Evolutionary conservation across 352 stramenopile species (phyloP), one percentile per base, ranked within the genome.

Genomic region (Phytopythium ostracodes): DNA sequence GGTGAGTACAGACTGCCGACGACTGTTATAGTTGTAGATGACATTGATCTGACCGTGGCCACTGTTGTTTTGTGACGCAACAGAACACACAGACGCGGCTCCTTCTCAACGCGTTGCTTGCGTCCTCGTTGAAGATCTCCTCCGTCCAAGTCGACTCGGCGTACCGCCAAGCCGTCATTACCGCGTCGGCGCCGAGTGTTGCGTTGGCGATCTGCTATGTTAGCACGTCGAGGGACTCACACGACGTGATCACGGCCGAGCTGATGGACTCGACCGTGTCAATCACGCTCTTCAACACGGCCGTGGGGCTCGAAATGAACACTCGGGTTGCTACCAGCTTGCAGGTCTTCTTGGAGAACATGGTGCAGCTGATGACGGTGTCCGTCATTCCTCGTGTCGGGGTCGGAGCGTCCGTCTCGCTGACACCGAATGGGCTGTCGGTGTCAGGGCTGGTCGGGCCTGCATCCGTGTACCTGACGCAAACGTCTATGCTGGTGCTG

Each of bases 271-370:
- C 72, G 14, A 38, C 44, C 4, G 25, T 90, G 14, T 71, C 66
- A 6, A 68, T 71, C 20, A 62, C 60, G 35, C 57, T 59, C 25
- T 81, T 66, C 20, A 71, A 70, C n/a, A 64, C 64, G 15, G 46
- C 60, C 18, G 56, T 20, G 6, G 60, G 61, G n/a, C 69, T 43
- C 36, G 62, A 33, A 9, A 54, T 79, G 40, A 75, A 67, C 57
- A 22, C 87, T 17, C 54, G 71, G 31, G 50, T 84, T 49, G 71
- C 76, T 18, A 79, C 81, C 22, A 66, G 65, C 8, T 17, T 89
- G 18, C 77, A 89, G 68, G 68, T 89, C 12, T 78, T 78, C 24
- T 66, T 88, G 53, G 80, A 93, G 42, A 93, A 91, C 51, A 80
- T 93, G 60, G 73, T 70, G 31, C 84, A 93, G 56, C 61, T 93